These are phyloP conservation scores for Coemansia sp. DNA, from an alignment of 192 early-diverging fungal species.

Conservation along the genomic window DNA sequence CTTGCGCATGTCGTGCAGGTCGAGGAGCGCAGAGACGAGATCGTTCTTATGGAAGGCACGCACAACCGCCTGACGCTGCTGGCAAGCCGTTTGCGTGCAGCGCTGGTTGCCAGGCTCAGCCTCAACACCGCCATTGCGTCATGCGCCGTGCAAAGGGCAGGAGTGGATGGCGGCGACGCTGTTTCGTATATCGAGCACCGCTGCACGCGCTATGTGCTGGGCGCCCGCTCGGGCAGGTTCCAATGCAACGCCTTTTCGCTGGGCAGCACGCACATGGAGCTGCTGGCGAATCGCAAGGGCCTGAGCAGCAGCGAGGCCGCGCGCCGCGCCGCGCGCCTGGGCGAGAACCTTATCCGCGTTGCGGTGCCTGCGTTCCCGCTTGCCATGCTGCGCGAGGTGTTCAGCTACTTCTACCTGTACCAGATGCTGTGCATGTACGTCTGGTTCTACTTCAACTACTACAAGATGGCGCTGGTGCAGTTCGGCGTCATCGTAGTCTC, in stretches of 20 bases:
- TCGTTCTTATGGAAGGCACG: constrained; percentile 59
- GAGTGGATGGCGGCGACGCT: constrained; percentile 12
- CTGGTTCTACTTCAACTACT: constrained; percentile 71
- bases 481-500: constrained; percentile 60
- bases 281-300: constrained; percentile 57
- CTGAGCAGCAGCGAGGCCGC: constrained; percentile 58
- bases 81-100: constrained; percentile 45
- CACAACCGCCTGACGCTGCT: constrained; percentile 43
- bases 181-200: constrained; percentile 70
- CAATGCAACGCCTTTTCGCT: constrained; percentile 62
- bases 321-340: constrained; percentile 59
- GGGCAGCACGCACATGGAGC: constrained; percentile 60
- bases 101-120: constrained; percentile 22
- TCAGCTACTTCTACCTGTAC: constrained; percentile 63
- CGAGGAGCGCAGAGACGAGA: constrained; percentile 56
- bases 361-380: constrained; percentile 54
- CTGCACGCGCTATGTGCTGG: constrained; percentile 77
- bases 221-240: constrained; percentile 52
- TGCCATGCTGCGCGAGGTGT: constrained; percentile 63
- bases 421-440: constrained; percentile 72
- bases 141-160: constrained; percentile 43
- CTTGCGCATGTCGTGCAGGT: constrained; percentile 59
- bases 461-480: constrained; percentile 63
- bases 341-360: constrained; percentile 68
- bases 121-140: constrained; percentile 53